A percentile compares a stretch with the other conserved stretches of the same genome.
phyloP scores from a whole-genome alignment of 2,329 filamentous ascomycete species.

The Cladophialophora carrionii region DNA sequence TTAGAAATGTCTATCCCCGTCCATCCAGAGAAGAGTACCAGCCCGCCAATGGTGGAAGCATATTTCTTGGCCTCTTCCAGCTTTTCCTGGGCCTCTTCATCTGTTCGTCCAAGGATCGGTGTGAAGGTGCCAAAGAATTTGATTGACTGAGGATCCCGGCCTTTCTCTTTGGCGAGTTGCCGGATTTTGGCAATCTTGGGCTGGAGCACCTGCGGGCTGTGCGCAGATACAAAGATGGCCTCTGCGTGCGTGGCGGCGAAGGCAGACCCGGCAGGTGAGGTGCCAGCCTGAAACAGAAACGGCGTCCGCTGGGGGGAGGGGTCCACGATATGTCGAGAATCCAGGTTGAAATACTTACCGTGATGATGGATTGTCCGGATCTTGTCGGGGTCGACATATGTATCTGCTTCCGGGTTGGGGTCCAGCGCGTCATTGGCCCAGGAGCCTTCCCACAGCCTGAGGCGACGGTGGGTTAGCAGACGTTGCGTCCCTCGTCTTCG shows the following conservation, averaged over 20 bases:
- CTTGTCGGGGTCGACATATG: slow-evolving; percentile 62
- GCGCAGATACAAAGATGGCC: slow-evolving; percentile 62
- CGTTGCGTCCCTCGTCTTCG: background rate
- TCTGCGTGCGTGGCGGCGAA: slow-evolving; percentile 64
- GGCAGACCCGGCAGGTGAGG: slow-evolving; percentile 59
- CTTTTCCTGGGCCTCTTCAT: slow-evolving; percentile 59
- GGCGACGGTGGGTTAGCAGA: background rate
- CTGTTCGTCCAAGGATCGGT: slow-evolving; percentile 55
- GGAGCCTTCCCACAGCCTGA: slow-evolving; percentile 58
- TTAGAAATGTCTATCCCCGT: slow-evolving; percentile 64
- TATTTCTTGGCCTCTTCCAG: slow-evolving; percentile 57
- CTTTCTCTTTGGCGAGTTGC: slow-evolving; percentile 54
- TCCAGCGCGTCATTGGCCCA: slow-evolving; percentile 63
- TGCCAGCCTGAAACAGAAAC: slow-evolving; percentile 63
- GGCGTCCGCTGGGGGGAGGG: slow-evolving; percentile 62
- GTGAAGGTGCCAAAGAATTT: slow-evolving; percentile 61
- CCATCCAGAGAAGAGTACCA: slow-evolving; percentile 62
- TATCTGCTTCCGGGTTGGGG: slow-evolving; percentile 58
- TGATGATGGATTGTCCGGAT: slow-evolving; percentile 64
- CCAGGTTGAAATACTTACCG: slow-evolving; percentile 56
- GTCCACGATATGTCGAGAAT: slow-evolving; percentile 54
- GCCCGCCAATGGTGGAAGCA: slow-evolving; percentile 57
- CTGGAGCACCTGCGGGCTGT: slow-evolving; percentile 54
- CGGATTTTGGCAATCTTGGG: slow-evolving; percentile 60
- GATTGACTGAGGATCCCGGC: slow-evolving; percentile 60